Evolutionary conservation across 192 early-diverging fungal species (phyloP), one percentile per base, ranked within the genome.

Genomic region (Linderina pennispora): DNA sequence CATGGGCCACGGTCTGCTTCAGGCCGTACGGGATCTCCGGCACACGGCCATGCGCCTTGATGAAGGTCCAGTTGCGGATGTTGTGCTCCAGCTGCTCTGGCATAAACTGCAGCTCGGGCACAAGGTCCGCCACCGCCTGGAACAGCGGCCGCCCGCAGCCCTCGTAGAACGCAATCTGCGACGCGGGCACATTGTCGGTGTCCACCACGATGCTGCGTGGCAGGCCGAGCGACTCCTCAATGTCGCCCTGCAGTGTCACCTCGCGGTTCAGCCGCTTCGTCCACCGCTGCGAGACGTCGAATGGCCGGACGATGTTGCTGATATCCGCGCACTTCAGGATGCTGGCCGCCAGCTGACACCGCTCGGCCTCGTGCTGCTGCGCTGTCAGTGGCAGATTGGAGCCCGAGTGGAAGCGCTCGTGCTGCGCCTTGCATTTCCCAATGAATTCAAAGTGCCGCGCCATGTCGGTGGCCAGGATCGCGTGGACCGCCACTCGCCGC

Each of bases 311-410:
- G 43, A 81, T 78, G 58, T 89, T 89, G 51, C 83, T 84, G 45
- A 89, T 86, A 42, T 89, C 87, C 3, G 85, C 84, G 63, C 87
- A 89, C 61, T 89, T 89, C 62, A 89, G 80, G 7, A 89, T 67
- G 10, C 78, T 80, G 22, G 82, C 79, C 8, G 83, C 81, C 14
- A 89, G 58, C 20, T 81, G 68, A 3, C 77, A 47, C 23, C 84
- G 66, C 62, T 87, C 85, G 33, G 58, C 62, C 62, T 65, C 66
- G 40, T 60, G 58, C 58, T 64, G 66, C 53, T 77, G 71, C 25
- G 74, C 53, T 0, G 69, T 74, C 25, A 60, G 52, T 9, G 72
- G 65, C 18, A 63, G 52, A 32, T 74, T 65, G 8, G 56, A 57
- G 6, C 73, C 65, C 9, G 58, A 42, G 46, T 62, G 49, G 26